Conservation (phyloP, 345 rosid genomes). For the Corchorus capsularis region DNA sequence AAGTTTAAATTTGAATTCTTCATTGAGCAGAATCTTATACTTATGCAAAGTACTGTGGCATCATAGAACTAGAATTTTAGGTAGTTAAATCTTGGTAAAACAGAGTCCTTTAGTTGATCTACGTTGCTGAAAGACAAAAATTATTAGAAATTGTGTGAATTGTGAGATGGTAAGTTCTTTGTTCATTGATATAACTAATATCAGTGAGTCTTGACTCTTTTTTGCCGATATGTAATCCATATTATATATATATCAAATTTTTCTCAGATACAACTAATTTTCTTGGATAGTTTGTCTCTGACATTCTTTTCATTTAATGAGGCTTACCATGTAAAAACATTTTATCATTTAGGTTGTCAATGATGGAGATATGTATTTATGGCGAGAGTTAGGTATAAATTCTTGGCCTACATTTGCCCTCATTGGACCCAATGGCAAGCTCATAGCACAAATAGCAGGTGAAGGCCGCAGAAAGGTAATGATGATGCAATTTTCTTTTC, state of each 20-base stretch:
- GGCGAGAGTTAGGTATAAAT: constrained; percentile 89
- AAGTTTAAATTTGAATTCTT: constrained; percentile 30
- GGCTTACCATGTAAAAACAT: constrained; percentile 1
- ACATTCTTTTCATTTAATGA: not conserved
- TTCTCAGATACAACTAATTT: not conserved
- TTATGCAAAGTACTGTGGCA: constrained; percentile 9
- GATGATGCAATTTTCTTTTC: constrained; percentile 15
- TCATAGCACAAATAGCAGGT: constrained; percentile 82
- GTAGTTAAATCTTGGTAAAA: constrained; percentile 3
- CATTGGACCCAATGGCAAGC: constrained; percentile 83
- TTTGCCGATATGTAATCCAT: not conserved
- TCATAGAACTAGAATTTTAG: constrained; percentile 5
- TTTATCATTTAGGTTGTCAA: constrained; percentile 72
- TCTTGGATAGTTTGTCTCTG: not conserved
- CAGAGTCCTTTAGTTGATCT: not conserved
- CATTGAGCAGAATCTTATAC: constrained; percentile 10
- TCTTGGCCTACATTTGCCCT: constrained; percentile 97
- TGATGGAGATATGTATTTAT: constrained; percentile 90
- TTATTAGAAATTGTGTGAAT: not conserved
- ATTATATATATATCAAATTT: not conserved
- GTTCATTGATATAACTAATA: not conserved
- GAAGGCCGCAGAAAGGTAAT: constrained; percentile 88
- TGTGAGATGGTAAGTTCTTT: not conserved
- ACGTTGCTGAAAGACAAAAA: not conserved
- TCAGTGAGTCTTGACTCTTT: not conserved